Evolutionary conservation across 495 filamentous ascomycete species (phyloP), one percentile per base, ranked within the genome.

Genomic region (Xylaria longipes): DNA sequence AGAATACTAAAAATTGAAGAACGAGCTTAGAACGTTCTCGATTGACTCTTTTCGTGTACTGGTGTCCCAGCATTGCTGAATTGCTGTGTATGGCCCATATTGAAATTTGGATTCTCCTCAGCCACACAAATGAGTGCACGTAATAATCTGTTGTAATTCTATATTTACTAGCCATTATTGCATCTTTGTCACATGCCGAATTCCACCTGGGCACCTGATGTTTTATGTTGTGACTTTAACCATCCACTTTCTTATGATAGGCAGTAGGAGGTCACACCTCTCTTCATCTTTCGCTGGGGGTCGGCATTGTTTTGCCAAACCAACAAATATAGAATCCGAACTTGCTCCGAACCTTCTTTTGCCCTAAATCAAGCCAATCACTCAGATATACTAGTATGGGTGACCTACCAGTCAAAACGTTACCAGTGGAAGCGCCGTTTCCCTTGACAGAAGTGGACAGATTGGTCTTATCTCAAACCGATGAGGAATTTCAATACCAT

Each of bases 401-500:
- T 46, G 69, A 72, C 50, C 5, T 67, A 41, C 63, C 68, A 12
- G 25, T 50, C 48, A 68, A 72, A 45, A 35, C 25, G 65, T 17
- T 50, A 14, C 54, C 56, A 33, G 80, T 79, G 50, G 82, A 86
- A 25, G 71, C 79, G 1, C 87, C 90, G 9, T 92, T 92, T 75
- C 84, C 87, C 63, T 83, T 93, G 68, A 92, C 90, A 0, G 89
- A 91, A 1, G 80, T 87, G 57, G 92, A 94, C 77, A 87, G 81
- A 69, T 85, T 86, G 78, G 85, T 93, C 20, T 83, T 94, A 41
- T 84, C 88, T n/a, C 87, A 88, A 73, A 90, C 87, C 4, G 91
- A 93, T 77, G 90, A 91, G 45, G 89, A 93, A 58, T 94, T 91
- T 71, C 78, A 87, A 39, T 81, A 82, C 11, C 91, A 93, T 74